phyloP scores from a whole-genome alignment of 2,329 filamentous ascomycete genomes.

The Parasarocladium wereldwijsianum region DNA sequence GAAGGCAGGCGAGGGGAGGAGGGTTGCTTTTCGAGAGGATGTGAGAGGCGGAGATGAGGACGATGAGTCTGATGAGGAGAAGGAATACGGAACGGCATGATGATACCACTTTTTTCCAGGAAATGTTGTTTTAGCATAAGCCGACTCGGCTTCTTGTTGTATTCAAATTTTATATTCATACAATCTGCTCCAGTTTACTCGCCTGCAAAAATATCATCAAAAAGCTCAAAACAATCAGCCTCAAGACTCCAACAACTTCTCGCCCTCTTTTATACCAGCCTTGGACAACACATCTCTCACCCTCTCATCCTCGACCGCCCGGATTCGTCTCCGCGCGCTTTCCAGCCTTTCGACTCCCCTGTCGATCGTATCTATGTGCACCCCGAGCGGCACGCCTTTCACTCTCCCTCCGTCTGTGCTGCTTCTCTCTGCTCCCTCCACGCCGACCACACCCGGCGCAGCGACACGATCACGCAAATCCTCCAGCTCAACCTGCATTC shows the following conservation, averaged over 20 bases:
- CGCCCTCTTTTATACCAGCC: slow-evolving; percentile 24
- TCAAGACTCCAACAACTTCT: too few species aligned
- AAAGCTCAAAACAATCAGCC: too few species aligned
- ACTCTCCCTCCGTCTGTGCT: too few species aligned
- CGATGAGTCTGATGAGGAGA: too few species aligned
- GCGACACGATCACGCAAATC: slow-evolving; percentile 59
- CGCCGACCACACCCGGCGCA: slow-evolving; percentile 32
- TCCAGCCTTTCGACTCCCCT: slow-evolving; percentile 59
- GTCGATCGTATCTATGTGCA: slow-evolving; percentile 64
- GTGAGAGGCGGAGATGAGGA: slow-evolving; percentile 18
- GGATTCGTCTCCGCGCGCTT: slow-evolving; percentile 42
- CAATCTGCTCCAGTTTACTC: too few species aligned
- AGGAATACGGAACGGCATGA: too few species aligned
- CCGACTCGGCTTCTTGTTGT: too few species aligned
- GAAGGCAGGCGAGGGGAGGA: slow-evolving; percentile 32
- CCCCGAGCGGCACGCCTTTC: slow-evolving; percentile 43
- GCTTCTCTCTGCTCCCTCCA: too few species aligned
- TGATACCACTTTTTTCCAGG: too few species aligned
- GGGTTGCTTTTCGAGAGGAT: slow-evolving; percentile 48
- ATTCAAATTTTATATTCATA: too few species aligned
- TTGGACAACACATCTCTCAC: slow-evolving; percentile 35
- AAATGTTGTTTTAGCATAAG: too few species aligned
- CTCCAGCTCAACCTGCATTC: slow-evolving; percentile 55
- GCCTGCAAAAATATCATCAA: too few species aligned
- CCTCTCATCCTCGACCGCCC: slow-evolving; percentile 43